Evolutionary conservation across 768 basidiomycete species (phyloP).

Genomic region (Lactifluus echinatus): DNA sequence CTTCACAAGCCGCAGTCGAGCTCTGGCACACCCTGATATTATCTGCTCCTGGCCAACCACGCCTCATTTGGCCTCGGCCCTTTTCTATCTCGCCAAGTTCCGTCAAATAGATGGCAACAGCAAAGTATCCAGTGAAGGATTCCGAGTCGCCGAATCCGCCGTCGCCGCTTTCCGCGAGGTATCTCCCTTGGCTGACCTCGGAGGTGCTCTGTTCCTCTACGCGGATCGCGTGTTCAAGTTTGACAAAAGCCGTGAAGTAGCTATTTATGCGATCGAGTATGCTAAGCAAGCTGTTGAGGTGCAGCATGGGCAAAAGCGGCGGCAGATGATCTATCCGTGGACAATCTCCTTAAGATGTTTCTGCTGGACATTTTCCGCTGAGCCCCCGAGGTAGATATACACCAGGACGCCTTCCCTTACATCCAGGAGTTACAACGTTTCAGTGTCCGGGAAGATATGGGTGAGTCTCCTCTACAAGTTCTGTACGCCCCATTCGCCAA

Average conservation of each 20-base stretch:
- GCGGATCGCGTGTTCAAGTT: constrained; percentile 11
- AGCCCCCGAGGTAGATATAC: no score
- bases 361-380: no score
- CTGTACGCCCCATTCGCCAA: no score
- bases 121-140: not conserved
- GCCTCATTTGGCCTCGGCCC: not conserved
- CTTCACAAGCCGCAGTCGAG: not conserved
- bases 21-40: not conserved
- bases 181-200: not conserved
- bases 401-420: no score
- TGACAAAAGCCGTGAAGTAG: constrained; percentile 1
- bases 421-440: no score
- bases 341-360: no score
- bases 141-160: not conserved
- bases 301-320: constrained; percentile 2
- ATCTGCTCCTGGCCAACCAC: not conserved
- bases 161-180: constrained; percentile 5
- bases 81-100: constrained; percentile 3
- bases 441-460: no score
- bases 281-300: constrained; percentile 11
- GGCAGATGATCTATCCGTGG: no score
- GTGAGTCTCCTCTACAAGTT: no score
- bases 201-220: not conserved
- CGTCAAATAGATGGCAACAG: not conserved
- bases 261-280: not conserved